Base-by-base conservation (phyloP, 2,329 filamentous ascomycete species). In the Lasiodiplodia theobromae region DNA sequence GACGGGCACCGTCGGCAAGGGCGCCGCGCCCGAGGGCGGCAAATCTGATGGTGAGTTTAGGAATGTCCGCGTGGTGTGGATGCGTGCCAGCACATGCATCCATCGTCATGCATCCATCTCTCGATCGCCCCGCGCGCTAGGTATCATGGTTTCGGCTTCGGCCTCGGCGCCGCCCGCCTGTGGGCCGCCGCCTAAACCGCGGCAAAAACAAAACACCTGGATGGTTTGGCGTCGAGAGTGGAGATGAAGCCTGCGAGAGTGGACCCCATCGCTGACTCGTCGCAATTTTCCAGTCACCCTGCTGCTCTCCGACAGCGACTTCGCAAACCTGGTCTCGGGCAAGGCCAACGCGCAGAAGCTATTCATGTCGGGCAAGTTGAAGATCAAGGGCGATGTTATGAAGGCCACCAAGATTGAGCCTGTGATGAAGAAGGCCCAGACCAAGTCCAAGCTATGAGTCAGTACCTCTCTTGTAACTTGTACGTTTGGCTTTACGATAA, bases 331-430 rank as follows among this genome's bases (percentile, higher is more conserved):
- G 72, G 90, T 97, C 67, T 77, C 86, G 47, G 96, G 96, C 79
- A 93, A 96, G 85, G 93, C 92, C 75, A 97, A 97, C 78, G 94
- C 96, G 68, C 96, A 99, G 86, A 90, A 91, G 74, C 85, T 99
- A 72, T 97, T 98, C 84, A 98, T 99, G 95, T 88, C 88, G n/a
- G 96, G 96, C 76, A 97, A 97, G 87, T 86, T 99, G 78, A 99
- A 98, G 92, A 89, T 98, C 79, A 96, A 94, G 89, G 96, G 96
- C 71, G 94, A 98, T 80, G 89, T 98, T 70, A 98, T 98, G 95
- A 97, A 97, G 88, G 92, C 96, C 47, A 97, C 94, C 70, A 97
- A 96, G 89, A 89, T 97, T 82, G 94, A 97, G 83, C 92, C 93
- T 51, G 91, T 98, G 76, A 84, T 97, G 72, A 94, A 93, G 87